A percentile compares a stretch with the other conserved stretches of the same genome.
phyloP scores from a whole-genome alignment of 2,329 filamentous ascomycete genomes.

The Cephalotrichum gorgonifer region DNA sequence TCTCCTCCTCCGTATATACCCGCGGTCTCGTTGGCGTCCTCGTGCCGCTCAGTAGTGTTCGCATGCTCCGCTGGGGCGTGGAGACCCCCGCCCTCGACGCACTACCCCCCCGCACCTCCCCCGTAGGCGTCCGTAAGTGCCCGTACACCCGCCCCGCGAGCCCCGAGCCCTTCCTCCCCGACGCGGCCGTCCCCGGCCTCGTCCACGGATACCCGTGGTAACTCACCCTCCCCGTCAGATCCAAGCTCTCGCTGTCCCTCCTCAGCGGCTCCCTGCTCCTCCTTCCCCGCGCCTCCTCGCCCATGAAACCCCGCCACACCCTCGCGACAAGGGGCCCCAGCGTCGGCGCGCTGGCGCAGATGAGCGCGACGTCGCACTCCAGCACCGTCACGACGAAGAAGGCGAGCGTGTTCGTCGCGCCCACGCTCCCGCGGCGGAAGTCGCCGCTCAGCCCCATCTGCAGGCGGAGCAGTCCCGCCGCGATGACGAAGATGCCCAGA shows the following conservation, averaged over 20 bases:
- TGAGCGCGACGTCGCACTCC: slow-evolving; percentile 23
- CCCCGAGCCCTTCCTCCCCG: slow-evolving; percentile 13
- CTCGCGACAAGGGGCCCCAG: slow-evolving; percentile 18
- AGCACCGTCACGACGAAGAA: slow-evolving; percentile 25
- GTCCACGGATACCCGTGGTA: slow-evolving; percentile 21
- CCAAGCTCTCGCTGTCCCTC: slow-evolving; percentile 12
- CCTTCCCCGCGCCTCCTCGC: slow-evolving; percentile 1
- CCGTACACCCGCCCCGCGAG: slow-evolving; percentile 8
- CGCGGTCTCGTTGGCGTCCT: slow-evolving; percentile 2
- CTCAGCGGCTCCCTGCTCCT: slow-evolving; percentile 6
- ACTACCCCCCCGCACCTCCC: neutral
- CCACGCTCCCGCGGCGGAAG: slow-evolving; percentile 11
- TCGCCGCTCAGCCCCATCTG: slow-evolving; percentile 17
- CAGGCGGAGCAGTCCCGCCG: slow-evolving; percentile 6
- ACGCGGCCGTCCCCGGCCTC: slow-evolving; percentile 7
- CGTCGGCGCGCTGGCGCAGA: slow-evolving; percentile 23
- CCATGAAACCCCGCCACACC: slow-evolving; percentile 15
- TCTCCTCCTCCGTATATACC: neutral
- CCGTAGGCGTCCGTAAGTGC: neutral
- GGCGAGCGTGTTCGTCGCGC: slow-evolving; percentile 14
- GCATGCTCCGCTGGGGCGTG: slow-evolving; percentile 6
- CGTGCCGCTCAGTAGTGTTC: slow-evolving; percentile 2
- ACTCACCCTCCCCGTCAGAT: slow-evolving; percentile 17
- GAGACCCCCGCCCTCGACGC: slow-evolving; percentile 9
- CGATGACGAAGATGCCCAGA: slow-evolving; percentile 26